Evolutionary conservation across 2,329 filamentous ascomycete genomes (phyloP).

Genomic region (Fusarium musae): DNA sequence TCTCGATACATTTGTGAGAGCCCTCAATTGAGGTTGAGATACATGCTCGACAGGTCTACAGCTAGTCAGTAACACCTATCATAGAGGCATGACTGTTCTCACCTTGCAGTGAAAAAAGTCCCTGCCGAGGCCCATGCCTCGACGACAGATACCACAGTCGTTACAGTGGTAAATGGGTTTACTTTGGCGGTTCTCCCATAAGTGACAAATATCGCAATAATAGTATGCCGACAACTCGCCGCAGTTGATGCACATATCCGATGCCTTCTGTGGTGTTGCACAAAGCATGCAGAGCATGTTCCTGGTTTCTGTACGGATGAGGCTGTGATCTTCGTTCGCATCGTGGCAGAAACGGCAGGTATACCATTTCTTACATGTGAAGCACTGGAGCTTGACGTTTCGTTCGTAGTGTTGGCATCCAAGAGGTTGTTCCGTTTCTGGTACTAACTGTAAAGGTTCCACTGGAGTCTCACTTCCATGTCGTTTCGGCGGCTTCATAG

Average conservation of each 20-base stretch:
- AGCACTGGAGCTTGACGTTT: slow-evolving; percentile 96
- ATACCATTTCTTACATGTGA: slow-evolving; percentile 90
- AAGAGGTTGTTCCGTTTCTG: slow-evolving; percentile 58
- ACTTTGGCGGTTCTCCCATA: slow-evolving; percentile 93
- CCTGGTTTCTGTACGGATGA: slow-evolving; percentile 85
- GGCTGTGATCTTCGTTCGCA: slow-evolving; percentile 77
- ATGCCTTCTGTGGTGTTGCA: slow-evolving; percentile 82
- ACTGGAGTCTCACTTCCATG: slow-evolving; percentile 56
- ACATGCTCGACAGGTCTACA: slow-evolving; percentile 88
- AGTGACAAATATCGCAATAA: slow-evolving; percentile 93
- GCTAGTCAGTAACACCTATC: neutral
- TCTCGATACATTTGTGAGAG: slow-evolving; percentile 92
- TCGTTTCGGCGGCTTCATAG: slow-evolving; percentile 59
- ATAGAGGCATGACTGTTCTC: slow-evolving; percentile 41
- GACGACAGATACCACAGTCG: slow-evolving; percentile 94
- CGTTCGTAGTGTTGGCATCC: slow-evolving; percentile 94
- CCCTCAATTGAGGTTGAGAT: slow-evolving; percentile 87
- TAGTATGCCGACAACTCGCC: slow-evolving; percentile 84
- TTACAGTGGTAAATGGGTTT: slow-evolving; percentile 96
- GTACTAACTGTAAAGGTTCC: slow-evolving; percentile 28
- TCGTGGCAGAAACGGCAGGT: slow-evolving; percentile 96
- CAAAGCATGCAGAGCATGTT: slow-evolving; percentile 99
- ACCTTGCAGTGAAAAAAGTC: slow-evolving; percentile 99
- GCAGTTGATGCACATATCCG: slow-evolving; percentile 81
- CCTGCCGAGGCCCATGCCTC: slow-evolving; percentile 90